Conservation (phyloP, 2,329 filamentous ascomycete species). For the Aspergillus tamarii region DNA sequence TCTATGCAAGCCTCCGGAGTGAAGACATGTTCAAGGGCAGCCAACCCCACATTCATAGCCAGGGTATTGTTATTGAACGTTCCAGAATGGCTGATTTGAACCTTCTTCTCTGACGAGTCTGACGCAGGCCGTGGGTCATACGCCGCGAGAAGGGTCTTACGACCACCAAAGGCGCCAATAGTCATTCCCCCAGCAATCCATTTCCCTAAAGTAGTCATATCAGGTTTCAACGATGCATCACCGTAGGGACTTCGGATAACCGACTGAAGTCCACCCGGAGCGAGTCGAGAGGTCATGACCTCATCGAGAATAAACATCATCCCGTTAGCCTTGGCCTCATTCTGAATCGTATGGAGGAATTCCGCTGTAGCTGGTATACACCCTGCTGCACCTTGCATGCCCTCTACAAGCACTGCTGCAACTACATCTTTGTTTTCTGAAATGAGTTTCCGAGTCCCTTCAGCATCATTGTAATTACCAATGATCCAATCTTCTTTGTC, state of each 20-base stretch:
- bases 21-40: neutral
- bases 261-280: constrained; percentile 53
- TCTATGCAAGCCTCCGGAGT: neutral
- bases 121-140: constrained; percentile 53
- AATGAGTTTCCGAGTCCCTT: constrained; percentile 45
- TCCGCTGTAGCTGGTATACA: constrained; percentile 54
- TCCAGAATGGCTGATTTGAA: constrained; percentile 54
- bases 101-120: constrained; percentile 7
- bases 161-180: constrained; percentile 69
- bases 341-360: constrained; percentile 59
- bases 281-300: constrained; percentile 68
- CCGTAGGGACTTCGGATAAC: constrained; percentile 20
- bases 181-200: constrained; percentile 68
- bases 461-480: constrained; percentile 64
- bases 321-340: constrained; percentile 51
- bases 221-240: constrained; percentile 52
- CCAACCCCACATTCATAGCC: constrained; percentile 49
- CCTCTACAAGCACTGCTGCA: constrained; percentile 69
- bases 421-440: constrained; percentile 45
- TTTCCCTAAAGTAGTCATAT: constrained; percentile 68
- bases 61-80: constrained; percentile 72
- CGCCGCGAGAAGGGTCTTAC: constrained; percentile 59
- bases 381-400: constrained; percentile 67
- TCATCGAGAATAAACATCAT: constrained; percentile 71
- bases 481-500: constrained; percentile 63